Evolutionary conservation across 2,329 filamentous ascomycete species (phyloP).

Genomic region (Dendryphion nanum): DNA sequence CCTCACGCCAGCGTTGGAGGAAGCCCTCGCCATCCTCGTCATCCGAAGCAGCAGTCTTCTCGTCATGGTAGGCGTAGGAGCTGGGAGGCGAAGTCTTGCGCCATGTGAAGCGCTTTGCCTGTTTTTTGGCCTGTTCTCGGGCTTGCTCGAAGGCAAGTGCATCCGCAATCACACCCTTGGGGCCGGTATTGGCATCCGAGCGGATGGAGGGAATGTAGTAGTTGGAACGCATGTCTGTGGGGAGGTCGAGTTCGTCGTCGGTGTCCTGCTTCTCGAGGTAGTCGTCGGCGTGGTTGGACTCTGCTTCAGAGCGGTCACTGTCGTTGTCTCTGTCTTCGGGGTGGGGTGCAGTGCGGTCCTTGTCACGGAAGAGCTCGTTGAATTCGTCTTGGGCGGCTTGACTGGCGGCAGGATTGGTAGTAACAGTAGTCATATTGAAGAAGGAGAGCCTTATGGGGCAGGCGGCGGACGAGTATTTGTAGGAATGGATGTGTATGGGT

Average conservation of each 20-base stretch:
- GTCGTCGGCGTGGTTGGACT: conserved; percentile 49
- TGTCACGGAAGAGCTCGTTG: conserved; percentile 50
- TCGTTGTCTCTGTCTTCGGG: conserved; percentile 47
- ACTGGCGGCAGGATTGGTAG: too few species aligned
- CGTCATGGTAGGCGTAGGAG: conserved; percentile 49
- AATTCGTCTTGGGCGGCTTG: conserved; percentile 52
- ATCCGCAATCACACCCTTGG: conserved; percentile 85
- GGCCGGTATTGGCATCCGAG: conserved; percentile 70
- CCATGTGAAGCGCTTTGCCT: conserved; percentile 36
- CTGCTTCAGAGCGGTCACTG: conserved; percentile 60
- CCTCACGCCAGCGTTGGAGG: conserved; percentile 80
- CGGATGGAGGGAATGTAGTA: conserved; percentile 60
- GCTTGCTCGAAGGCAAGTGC: conserved; percentile 71
- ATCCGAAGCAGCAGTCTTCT: conserved; percentile 41
- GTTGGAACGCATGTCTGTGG: conserved; percentile 56
- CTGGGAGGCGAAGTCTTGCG: conserved; percentile 21
- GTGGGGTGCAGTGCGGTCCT: conserved; percentile 42
- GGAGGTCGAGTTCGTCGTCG: conserved; percentile 45
- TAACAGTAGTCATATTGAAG: conserved; percentile 43
- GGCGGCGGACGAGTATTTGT: conserved; percentile 24
- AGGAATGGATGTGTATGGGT: conserved; percentile 7
- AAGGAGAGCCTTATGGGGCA: conserved; percentile 5
- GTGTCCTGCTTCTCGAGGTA: conserved; percentile 62
- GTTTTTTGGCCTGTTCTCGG: conserved; percentile 50
- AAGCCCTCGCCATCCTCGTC: conserved; percentile 76